Conservation (phyloP, 176 grass and related monocot species). For the Poa pratensis region DNA sequence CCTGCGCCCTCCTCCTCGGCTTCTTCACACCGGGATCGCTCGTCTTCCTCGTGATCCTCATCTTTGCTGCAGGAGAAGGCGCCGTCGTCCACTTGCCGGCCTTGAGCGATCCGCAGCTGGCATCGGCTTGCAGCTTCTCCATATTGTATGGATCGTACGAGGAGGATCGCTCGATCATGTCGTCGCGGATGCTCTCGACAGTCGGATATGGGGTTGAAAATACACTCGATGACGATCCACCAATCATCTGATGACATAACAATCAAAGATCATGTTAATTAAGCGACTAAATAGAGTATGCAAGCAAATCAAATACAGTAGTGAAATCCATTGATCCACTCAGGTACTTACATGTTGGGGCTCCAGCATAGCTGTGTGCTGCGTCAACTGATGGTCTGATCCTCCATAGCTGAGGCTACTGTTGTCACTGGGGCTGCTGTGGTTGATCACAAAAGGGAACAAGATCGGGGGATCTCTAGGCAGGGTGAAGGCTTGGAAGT, state of each 20-base stretch:
- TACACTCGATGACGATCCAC: conserved; percentile 45
- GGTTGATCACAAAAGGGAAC: conserved; percentile 69
- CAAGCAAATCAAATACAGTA: neutral
- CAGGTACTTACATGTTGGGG: conserved; percentile 43
- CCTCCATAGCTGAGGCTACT: conserved; percentile 50
- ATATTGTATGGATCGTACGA: conserved; percentile 55
- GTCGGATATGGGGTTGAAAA: conserved; percentile 47
- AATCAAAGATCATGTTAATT: conserved; percentile 32
- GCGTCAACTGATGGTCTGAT: conserved; percentile 49
- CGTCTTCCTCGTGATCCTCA: conserved; percentile 83
- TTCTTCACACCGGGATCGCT: conserved; percentile 60
- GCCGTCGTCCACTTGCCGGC: conserved; percentile 49
- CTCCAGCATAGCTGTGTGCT: conserved; percentile 44
- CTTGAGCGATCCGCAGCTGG: neutral
- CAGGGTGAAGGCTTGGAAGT: conserved; percentile 66
- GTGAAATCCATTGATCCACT: neutral
- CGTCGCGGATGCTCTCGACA: conserved; percentile 61
- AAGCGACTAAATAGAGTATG: neutral
- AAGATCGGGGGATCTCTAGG: conserved; percentile 56
- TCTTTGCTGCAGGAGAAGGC: conserved; percentile 60
- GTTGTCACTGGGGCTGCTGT: conserved; percentile 38
- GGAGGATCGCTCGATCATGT: conserved; percentile 60
- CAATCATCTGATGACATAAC: conserved; percentile 50
- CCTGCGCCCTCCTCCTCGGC: conserved; percentile 51
- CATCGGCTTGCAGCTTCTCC: conserved; percentile 27